These are phyloP conservation scores for Geranium brycei DNA, from an alignment of 345 rosid genomes.

Conservation along the genomic window DNA sequence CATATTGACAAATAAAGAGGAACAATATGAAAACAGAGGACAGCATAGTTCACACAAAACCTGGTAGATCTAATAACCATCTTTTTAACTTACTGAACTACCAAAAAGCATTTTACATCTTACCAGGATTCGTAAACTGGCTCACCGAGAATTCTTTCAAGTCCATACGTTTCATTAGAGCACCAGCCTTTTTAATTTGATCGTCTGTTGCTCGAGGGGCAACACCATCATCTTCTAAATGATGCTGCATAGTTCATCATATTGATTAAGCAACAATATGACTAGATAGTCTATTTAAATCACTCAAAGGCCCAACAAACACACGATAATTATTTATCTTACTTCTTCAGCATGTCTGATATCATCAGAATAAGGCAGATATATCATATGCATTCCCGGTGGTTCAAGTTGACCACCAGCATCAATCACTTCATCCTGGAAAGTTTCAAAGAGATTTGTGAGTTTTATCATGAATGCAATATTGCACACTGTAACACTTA, in stretches of 20 bases:
- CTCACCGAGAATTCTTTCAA: conserved; percentile 63
- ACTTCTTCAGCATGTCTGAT: conserved; percentile 78
- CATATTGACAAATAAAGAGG: background rate
- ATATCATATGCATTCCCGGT: conserved; percentile 93
- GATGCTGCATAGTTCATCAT: conserved; percentile 34
- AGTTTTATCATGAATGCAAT: background rate
- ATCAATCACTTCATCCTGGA: conserved; percentile 64
- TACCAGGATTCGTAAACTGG: conserved; percentile 84
- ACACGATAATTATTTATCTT: conserved; percentile 2
- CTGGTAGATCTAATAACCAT: background rate
- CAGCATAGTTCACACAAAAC: too few species aligned
- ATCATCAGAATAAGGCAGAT: conserved; percentile 86
- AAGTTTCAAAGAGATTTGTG: conserved; percentile 9
- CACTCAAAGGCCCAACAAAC: background rate
- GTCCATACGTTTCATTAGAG: conserved; percentile 62
- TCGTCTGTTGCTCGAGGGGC: conserved; percentile 63
- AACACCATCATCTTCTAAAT: conserved; percentile 25
- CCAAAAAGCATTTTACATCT: conserved; percentile 5
- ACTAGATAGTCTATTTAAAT: background rate
- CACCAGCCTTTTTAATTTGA: conserved; percentile 58
- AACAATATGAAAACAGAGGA: background rate
- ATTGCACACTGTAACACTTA: background rate
- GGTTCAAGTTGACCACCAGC: conserved; percentile 81
- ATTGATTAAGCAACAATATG: background rate
- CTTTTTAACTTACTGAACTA: too few species aligned